A percentile compares a stretch with the other conserved stretches of the same genome.
These are phyloP conservation scores for Colletotrichum sublineola DNA, from an alignment of 2,329 filamentous ascomycete genomes.

Conservation along the genomic window DNA sequence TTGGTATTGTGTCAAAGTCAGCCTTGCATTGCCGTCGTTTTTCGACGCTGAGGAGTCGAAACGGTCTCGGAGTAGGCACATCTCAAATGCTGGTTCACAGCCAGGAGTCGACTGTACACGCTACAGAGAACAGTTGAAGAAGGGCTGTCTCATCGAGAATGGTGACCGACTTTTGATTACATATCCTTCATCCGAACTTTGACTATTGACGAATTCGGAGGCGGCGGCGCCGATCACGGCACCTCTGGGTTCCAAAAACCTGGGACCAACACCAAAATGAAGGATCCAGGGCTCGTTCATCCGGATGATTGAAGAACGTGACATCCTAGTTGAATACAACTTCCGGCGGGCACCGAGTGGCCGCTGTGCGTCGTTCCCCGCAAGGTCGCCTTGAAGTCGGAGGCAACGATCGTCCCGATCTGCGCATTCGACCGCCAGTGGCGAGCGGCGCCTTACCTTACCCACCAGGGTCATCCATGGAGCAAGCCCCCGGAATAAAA, in stretches of 20 bases:
- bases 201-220: constrained; percentile 8
- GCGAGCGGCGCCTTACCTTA: constrained; percentile 30
- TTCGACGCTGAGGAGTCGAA: background rate
- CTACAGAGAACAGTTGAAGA: background rate
- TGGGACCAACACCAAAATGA: constrained; percentile 29
- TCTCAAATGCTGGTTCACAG: background rate
- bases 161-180: background rate
- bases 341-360: constrained; percentile 15
- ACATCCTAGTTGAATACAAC: constrained; percentile 29
- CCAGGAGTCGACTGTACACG: constrained; percentile 1
- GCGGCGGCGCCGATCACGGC: constrained; percentile 28
- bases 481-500: background rate
- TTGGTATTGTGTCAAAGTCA: background rate
- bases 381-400: constrained; percentile 34
- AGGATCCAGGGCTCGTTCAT: constrained; percentile 36
- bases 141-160: constrained; percentile 3
- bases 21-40: background rate
- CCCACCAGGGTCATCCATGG: constrained; percentile 38
- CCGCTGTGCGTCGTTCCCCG: constrained; percentile 9
- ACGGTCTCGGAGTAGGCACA: background rate
- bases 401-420: constrained; percentile 34
- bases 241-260: constrained; percentile 33
- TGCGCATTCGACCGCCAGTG: constrained; percentile 22
- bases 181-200: constrained; percentile 27
- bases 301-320: constrained; percentile 31